Percentiles rank a stretch among this genome's conserved stretches.
Evolutionary conservation across 352 stramenopile species (phyloP).

Genomic region (Globisporangium recalcitrans): DNA sequence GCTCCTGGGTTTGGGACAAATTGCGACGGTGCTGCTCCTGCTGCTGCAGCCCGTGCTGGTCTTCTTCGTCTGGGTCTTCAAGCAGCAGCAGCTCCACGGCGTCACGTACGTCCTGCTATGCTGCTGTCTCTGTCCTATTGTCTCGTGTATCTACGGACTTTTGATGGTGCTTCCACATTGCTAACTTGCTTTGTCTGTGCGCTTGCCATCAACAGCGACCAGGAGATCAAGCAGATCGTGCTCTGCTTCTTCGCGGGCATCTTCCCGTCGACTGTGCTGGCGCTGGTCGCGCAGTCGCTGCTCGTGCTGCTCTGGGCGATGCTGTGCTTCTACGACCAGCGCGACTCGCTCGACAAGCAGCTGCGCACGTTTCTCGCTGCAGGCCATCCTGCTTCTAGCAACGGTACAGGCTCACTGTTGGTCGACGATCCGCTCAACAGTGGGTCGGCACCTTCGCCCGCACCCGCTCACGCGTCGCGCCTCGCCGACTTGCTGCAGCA

Average conservation of each 20-base stretch:
- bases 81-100: slow-evolving; percentile 41
- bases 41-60: slow-evolving; percentile 27
- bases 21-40: slow-evolving; percentile 25
- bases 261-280: slow-evolving; percentile 36
- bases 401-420: too few relatives aligned
- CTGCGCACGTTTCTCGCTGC: slow-evolving; percentile 26
- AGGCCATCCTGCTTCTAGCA: not conserved
- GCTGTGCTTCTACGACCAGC: slow-evolving; percentile 60
- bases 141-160: too few relatives aligned
- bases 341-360: slow-evolving; percentile 35
- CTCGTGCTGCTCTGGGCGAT: slow-evolving; percentile 34
- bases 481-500: slow-evolving; percentile 39
- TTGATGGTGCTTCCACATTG: not conserved
- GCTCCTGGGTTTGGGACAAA: slow-evolving; percentile 25
- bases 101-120: slow-evolving; percentile 55
- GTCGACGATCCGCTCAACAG: too few relatives aligned
- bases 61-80: slow-evolving; percentile 33
- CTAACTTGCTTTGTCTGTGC: not conserved
- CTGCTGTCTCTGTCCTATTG: too few relatives aligned
- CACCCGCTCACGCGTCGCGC: slow-evolving; percentile 19
- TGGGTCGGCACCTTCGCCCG: not conserved
- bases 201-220: slow-evolving; percentile 31
- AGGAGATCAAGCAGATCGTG: slow-evolving; percentile 56
- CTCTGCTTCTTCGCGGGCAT: slow-evolving; percentile 48
- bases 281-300: slow-evolving; percentile 31